These are phyloP conservation scores for Mycena filopes DNA, from an alignment of 768 basidiomycete species.

Conservation along the genomic window DNA sequence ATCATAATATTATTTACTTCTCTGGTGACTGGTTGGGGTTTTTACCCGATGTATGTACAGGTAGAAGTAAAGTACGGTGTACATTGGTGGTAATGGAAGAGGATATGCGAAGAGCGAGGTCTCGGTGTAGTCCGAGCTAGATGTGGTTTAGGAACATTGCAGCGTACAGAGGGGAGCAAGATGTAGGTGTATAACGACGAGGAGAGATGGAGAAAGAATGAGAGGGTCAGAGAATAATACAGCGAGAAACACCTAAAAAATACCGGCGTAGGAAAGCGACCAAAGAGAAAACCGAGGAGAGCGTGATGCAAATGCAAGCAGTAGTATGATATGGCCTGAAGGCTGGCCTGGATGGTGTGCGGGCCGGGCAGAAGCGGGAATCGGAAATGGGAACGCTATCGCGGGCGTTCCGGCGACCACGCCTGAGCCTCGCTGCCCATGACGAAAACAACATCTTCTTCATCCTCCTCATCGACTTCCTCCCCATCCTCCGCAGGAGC, in stretches of 20 bases:
- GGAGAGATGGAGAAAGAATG: neutral
- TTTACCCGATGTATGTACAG: constrained; percentile 14
- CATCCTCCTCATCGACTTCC: constrained; percentile 32
- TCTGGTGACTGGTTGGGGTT: constrained; percentile 1
- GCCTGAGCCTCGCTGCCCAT: constrained; percentile 34
- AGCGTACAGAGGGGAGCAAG: no score
- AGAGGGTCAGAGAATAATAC: constrained; percentile 1
- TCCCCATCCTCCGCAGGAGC: constrained; percentile 11
- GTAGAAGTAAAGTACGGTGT: constrained; percentile 15
- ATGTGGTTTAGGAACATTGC: no score
- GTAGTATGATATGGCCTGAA: no score
- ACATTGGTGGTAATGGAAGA: constrained; percentile 6
- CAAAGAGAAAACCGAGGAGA: constrained; percentile 21
- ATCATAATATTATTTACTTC: constrained; percentile 14
- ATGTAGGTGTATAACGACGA: no score
- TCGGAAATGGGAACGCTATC: constrained; percentile 18
- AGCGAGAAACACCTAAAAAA: no score
- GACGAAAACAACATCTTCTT: constrained; percentile 36
- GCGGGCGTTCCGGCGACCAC: constrained; percentile 32
- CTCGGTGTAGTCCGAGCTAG: constrained; percentile 26
- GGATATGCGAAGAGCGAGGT: constrained; percentile 16
- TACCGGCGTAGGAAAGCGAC: constrained; percentile 5
- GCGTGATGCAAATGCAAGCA: constrained; percentile 21
- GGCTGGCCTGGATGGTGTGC: neutral
- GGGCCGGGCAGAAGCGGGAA: neutral